Evolutionary conservation across 2,329 filamentous ascomycete genomes (phyloP), one percentile per base, ranked within the genome.

Genomic region (Magnaporthiopsis incrustans): DNA sequence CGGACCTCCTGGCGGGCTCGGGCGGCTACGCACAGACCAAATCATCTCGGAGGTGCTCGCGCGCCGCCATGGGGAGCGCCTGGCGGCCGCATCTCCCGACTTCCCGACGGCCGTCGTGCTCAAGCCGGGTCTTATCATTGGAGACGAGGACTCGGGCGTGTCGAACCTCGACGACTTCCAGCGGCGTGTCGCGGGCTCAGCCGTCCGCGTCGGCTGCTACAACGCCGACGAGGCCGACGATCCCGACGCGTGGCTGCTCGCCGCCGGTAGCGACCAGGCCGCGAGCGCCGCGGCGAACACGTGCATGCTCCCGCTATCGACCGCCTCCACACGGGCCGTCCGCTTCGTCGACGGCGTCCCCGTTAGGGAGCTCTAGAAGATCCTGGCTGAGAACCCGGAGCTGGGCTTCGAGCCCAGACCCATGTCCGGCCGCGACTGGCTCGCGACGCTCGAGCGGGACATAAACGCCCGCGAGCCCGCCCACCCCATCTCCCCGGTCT

Each of bases 1-100:
- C 35, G 18, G 26, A 38, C 59, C 59, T 60, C n/a, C 35, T 60
- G 33, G 12, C 22, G 15, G 22, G n/a, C 32, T 25, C 35, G n/a
- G 59, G 59, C 10, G 59, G 59, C 22, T 60, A 60, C 59, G 38
- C 38, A 11, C 32, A 38, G 59, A 38, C 32, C 33, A 60, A 60
- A n/a, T 60, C 7, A 25, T 60, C n/a, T 33, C 59, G 8, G 59
- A 60, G 35, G n/a, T 33, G 33, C 33, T 38, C 59, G 59, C 50
- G 33, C 26, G 35, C 35, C 33, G 38, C n/a, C n/a, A 27, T 22
- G 59, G 32, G 18, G 33, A 33, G 32, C 59, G n/a, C 32, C n/a
- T 60, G 30, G 59, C 32, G 32, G 59, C 30, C 14, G 59, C 30
- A 32, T 60, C 33, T 33, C 32, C 57, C 15, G 25, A 10, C 18